A percentile compares a stretch with the other conserved stretches of the same genome.
These are phyloP conservation scores for Rosa multiflora DNA, from an alignment of 306 rosid genomes.

Conservation along the genomic window DNA sequence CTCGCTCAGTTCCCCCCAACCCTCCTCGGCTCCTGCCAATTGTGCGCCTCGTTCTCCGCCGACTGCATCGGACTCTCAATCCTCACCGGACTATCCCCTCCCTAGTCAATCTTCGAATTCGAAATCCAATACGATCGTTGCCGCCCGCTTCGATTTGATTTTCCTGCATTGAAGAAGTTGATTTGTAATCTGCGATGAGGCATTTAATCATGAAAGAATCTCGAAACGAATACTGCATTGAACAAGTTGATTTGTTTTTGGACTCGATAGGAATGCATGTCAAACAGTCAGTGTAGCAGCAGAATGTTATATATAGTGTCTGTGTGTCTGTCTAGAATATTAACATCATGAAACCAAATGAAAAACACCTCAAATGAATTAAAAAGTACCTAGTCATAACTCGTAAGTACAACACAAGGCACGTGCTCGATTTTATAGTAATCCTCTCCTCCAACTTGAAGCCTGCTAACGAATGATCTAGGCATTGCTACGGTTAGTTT, in stretches of 20 bases:
- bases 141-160: too few relatives aligned
- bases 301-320: too few relatives aligned
- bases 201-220: not conserved
- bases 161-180: too few relatives aligned
- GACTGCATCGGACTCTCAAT: slow-evolving; percentile 41
- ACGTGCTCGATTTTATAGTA: not conserved
- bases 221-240: not conserved
- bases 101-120: too few relatives aligned
- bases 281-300: not conserved
- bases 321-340: not conserved
- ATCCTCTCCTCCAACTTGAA: not conserved
- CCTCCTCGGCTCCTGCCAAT: slow-evolving; percentile 37
- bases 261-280: not conserved
- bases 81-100: slow-evolving; percentile 26
- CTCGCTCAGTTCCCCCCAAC: slow-evolving; percentile 17
- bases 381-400: not conserved
- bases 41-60: slow-evolving; percentile 1
- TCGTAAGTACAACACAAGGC: not conserved
- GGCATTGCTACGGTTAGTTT: not conserved
- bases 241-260: not conserved
- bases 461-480: not conserved
- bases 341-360: not conserved
- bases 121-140: too few relatives aligned
- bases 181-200: not conserved
- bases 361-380: not conserved